Evolutionary conservation across 805 yeast genomes (phyloP), one percentile per base, ranked within the genome.

Genomic region (Candida arabinofermentans): DNA sequence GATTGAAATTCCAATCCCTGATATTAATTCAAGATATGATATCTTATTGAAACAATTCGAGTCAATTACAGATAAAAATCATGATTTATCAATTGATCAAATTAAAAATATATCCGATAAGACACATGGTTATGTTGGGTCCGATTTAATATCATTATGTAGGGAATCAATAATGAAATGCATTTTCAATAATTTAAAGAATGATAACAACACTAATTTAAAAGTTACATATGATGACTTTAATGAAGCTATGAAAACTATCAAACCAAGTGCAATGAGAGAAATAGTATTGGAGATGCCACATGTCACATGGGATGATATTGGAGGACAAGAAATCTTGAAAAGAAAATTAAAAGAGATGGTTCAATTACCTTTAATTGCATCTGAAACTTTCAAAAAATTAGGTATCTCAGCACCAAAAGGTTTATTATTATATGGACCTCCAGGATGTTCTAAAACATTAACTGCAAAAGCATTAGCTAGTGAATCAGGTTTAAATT

Each of bases 61-160:
- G 1, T 71, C 67, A 35, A 80, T 82, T 78, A 65, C n/a, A n/a
- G n/a, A 64, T 33, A 49, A 49, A 1, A 69, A 66, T 36, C 81
- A 80, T 52, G 65, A 64, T 0, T 60, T 91, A 29, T 57, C 70
- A 0, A 65, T 59, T 0, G 79, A 69, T 0, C 83, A 86, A 29
- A 74, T 90, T n/a, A 58, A 65, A n/a, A 54, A 53, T 2, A 65
- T 90, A 32, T 87, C 96, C 0, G 62, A 77, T 4, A 83, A 79
- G 55, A 90, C 98, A 0, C 99, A 93, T 63, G 99, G 99, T 5
- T 93, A 87, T 57, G 99, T 93, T 35, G 99, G 99, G 36, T 96
- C 98, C 0, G 99, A 93, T 65, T 64, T 93, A 36, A 79, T 85
- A 3, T 96, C 97, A 0, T 68, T 93, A 18, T 80, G 90, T 46